Evolutionary conservation across 345 rosid species (phyloP).

Genomic region (Bruguiera parviflora): DNA sequence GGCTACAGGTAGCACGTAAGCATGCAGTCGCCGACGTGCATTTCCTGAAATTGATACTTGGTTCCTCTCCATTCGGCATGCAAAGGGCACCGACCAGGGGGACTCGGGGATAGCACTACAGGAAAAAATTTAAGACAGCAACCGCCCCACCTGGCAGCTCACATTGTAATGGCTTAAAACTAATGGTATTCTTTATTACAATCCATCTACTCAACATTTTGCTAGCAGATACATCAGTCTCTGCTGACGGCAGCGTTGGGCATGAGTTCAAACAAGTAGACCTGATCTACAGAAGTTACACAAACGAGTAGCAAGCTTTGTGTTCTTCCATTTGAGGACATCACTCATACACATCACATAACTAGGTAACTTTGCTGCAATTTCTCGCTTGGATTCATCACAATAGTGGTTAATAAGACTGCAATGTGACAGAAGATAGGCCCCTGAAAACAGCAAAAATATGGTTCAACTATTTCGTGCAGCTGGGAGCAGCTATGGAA

Average conservation of each 20-base stretch:
- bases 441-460: slow-evolving; percentile 15
- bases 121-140: too few relatives aligned
- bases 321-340: slow-evolving; percentile 2
- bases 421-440: slow-evolving; percentile 4
- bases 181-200: neutral
- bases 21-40: too few relatives aligned
- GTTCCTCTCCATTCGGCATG: too few relatives aligned
- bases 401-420: slow-evolving; percentile 5
- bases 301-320: slow-evolving; percentile 7
- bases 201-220: slow-evolving; percentile 7
- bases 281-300: slow-evolving; percentile 2
- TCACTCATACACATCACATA: neutral
- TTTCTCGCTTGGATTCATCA: neutral
- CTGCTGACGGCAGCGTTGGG: neutral
- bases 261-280: slow-evolving; percentile 2
- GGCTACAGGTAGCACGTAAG: too few relatives aligned
- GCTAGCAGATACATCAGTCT: slow-evolving; percentile 13
- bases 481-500: neutral
- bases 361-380: neutral
- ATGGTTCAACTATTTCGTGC: neutral
- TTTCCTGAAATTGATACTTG: too few relatives aligned
- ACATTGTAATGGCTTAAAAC: neutral
- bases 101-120: too few relatives aligned
- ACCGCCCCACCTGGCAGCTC: neutral
- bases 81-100: too few relatives aligned